Conservation (phyloP, 1,139 yeast species). For the Lizanozyma gosingica region DNA sequence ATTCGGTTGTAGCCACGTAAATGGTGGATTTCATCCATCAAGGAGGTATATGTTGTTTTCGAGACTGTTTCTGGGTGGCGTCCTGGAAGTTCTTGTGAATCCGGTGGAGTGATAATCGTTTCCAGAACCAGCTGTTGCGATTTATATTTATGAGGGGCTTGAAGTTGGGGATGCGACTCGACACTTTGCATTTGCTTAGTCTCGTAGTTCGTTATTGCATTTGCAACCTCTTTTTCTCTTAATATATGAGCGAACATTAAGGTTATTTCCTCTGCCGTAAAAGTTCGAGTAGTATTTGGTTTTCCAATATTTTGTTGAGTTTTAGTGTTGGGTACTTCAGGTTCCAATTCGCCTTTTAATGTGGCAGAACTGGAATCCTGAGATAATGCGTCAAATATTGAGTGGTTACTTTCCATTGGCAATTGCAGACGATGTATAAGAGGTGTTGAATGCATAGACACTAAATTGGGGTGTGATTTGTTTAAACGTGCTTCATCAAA, state of each 20-base stretch:
- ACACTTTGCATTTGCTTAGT: too few relatives aligned
- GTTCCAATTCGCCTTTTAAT: neutral
- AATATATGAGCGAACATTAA: neutral
- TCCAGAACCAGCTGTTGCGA: neutral
- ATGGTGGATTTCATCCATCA: neutral
- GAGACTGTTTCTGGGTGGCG: too few relatives aligned
- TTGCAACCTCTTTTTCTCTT: neutral
- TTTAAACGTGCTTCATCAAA: neutral
- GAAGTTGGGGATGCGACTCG: neutral
- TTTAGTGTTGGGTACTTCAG: neutral
- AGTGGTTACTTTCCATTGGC: neutral
- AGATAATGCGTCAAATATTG: neutral
- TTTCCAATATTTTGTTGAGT: neutral
- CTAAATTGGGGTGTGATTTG: neutral
- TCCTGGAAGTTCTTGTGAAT: neutral
- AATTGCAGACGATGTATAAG: neutral
- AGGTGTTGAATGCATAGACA: neutral
- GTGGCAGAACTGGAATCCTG: neutral
- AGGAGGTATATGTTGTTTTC: neutral
- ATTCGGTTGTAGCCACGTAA: neutral
- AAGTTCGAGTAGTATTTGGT: too few relatives aligned
- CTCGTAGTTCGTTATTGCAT: too few relatives aligned
- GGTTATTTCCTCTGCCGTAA: neutral
- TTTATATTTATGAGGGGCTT: neutral
- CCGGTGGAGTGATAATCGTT: neutral